These are phyloP conservation scores for Colletotrichum sp. DNA, from an alignment of 2,329 filamentous ascomycete species.

Conservation along the genomic window DNA sequence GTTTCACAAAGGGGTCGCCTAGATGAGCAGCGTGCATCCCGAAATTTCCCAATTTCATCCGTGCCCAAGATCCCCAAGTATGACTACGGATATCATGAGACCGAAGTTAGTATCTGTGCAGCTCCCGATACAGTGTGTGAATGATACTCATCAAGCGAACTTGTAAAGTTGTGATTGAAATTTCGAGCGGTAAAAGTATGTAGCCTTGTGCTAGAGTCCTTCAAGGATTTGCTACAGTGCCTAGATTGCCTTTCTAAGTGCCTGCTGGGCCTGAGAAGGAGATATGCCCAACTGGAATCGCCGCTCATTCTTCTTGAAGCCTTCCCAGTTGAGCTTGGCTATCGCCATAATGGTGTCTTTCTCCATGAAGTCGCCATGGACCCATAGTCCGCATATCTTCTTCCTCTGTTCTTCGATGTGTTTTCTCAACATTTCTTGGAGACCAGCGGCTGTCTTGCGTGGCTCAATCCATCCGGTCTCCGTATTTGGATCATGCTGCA, in stretches of 20 bases:
- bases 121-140: no score
- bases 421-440: background rate
- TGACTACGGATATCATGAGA: no score
- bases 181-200: background rate
- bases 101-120: no score
- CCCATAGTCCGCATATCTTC: background rate
- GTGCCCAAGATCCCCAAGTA: background rate
- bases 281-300: background rate
- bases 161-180: no score
- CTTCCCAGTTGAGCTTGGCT: background rate
- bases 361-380: background rate
- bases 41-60: background rate
- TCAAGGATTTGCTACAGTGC: rapidly evolving
- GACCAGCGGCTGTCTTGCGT: background rate
- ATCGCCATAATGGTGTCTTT: background rate
- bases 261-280: background rate
- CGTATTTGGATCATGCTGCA: background rate
- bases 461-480: background rate
- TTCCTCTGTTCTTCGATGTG: background rate
- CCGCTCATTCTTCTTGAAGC: background rate
- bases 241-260: background rate
- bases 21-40: background rate
- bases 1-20: background rate
- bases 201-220: background rate
- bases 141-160: rapidly evolving